These are phyloP conservation scores for Castanea crenata DNA, from an alignment of 306 rosid species.

Conservation along the genomic window DNA sequence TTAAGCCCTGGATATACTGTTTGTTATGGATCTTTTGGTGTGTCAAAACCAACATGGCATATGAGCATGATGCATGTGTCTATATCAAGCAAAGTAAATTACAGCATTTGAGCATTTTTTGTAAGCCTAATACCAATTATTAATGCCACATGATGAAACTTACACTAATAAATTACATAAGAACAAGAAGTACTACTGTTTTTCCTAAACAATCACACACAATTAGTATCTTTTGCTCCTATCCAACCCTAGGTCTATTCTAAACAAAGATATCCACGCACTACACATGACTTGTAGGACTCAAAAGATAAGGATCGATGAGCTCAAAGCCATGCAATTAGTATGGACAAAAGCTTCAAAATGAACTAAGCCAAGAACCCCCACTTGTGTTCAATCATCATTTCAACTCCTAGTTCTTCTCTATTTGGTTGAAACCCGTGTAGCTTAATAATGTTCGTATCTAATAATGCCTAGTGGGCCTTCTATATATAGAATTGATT, in stretches of 20 bases:
- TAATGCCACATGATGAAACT: slow-evolving; percentile 5
- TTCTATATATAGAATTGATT: not conserved
- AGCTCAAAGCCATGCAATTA: slow-evolving; percentile 10
- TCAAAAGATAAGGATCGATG: not conserved
- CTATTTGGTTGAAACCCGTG: not conserved
- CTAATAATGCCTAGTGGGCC: not conserved
- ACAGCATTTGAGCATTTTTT: not conserved
- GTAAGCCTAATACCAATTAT: not conserved
- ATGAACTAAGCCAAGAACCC: slow-evolving; percentile 8
- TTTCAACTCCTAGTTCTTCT: not conserved
- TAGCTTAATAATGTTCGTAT: not conserved
- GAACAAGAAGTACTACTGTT: no score
- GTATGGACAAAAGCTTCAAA: not conserved
- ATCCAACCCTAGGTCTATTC: not conserved
- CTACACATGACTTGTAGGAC: not conserved
- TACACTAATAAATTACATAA: no score
- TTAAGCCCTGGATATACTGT: not conserved
- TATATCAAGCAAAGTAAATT: not conserved
- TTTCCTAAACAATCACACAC: no score
- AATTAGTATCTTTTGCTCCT: no score
- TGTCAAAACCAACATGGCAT: not conserved
- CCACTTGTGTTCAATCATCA: not conserved
- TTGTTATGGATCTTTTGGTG: not conserved
- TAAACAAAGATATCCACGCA: not conserved
- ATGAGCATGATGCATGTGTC: not conserved